phyloP scores from a whole-genome alignment of 108 stramenopile species.

The Discostella stelligeroides region DNA sequence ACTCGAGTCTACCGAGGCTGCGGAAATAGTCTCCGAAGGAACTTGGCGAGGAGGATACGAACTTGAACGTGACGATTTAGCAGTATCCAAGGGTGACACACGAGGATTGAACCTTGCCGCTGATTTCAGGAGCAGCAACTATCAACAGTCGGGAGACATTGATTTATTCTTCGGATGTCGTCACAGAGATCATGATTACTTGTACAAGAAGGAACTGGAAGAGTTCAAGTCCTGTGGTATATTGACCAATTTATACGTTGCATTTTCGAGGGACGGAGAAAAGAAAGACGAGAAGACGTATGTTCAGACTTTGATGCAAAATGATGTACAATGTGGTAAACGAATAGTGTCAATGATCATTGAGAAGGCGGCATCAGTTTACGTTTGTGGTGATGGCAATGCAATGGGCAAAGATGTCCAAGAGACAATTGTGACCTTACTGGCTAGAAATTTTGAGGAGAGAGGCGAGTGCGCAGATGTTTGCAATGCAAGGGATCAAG shows the following conservation, averaged over 20 bases:
- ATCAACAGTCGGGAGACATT: slow-evolving; percentile 58
- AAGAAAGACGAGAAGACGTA: slow-evolving; percentile 70
- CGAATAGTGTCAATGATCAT: slow-evolving; percentile 60
- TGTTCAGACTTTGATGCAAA: slow-evolving; percentile 81
- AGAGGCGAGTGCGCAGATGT: slow-evolving; percentile 4
- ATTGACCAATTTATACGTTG: slow-evolving; percentile 77
- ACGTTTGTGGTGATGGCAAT: slow-evolving; percentile 92
- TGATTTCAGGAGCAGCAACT: slow-evolving; percentile 60
- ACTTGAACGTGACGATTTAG: slow-evolving; percentile 75
- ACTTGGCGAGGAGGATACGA: slow-evolving; percentile 85
- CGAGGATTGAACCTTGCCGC: slow-evolving; percentile 60
- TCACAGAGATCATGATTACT: slow-evolving; percentile 85
- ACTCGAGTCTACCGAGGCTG: slow-evolving; percentile 43
- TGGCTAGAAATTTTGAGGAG: slow-evolving; percentile 39
- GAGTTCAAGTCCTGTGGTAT: slow-evolving; percentile 60
- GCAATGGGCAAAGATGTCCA: slow-evolving; percentile 95
- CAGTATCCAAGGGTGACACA: slow-evolving; percentile 46
- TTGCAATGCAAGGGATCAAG: slow-evolving; percentile 25
- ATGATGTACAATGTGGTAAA: slow-evolving; percentile 34
- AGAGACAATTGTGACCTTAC: slow-evolving; percentile 59
- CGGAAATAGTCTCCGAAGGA: slow-evolving; percentile 68
- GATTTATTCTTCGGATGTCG: slow-evolving; percentile 98
- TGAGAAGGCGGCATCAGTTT: slow-evolving; percentile 70
- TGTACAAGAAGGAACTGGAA: slow-evolving; percentile 89
- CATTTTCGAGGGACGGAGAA: slow-evolving; percentile 88